Conservation (phyloP, 1,284 basidiomycete genomes). For the Sanghuangporus weigelae region DNA sequence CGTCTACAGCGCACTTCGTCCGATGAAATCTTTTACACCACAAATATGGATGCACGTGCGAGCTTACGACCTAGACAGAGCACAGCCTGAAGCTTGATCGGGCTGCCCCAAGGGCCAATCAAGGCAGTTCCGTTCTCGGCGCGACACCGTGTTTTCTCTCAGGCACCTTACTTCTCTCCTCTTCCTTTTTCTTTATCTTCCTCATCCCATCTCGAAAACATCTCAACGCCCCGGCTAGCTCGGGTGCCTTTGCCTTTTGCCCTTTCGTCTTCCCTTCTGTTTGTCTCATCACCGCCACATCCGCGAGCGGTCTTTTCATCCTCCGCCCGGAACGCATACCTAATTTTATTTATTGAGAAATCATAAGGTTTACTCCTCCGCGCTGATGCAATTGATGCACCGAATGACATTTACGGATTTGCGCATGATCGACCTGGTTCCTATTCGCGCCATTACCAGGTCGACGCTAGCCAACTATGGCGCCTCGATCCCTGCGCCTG, state of each 20-base stretch:
- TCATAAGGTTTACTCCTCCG: background rate
- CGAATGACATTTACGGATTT: background rate
- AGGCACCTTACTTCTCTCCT: background rate
- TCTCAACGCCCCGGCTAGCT: background rate
- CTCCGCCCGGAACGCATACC: background rate
- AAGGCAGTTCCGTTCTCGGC: background rate
- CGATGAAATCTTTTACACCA: background rate
- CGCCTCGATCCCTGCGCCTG: no score
- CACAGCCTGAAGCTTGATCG: background rate
- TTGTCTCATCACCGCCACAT: background rate
- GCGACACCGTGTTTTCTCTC: background rate
- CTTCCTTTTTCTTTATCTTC: background rate
- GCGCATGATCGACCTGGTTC: background rate
- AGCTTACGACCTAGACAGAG: background rate
- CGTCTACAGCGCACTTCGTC: background rate
- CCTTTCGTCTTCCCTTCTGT: background rate
- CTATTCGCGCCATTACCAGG: background rate
- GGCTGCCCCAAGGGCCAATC: background rate
- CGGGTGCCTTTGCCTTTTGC: slow-evolving; percentile 1
- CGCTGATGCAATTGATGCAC: background rate
- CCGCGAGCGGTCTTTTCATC: background rate
- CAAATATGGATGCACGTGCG: background rate
- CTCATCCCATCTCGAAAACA: background rate
- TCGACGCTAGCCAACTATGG: no score
- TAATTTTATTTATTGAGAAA: background rate